Conservation (phyloP, 2,329 filamentous ascomycete species). For the Ascochyta fabae region DNA sequence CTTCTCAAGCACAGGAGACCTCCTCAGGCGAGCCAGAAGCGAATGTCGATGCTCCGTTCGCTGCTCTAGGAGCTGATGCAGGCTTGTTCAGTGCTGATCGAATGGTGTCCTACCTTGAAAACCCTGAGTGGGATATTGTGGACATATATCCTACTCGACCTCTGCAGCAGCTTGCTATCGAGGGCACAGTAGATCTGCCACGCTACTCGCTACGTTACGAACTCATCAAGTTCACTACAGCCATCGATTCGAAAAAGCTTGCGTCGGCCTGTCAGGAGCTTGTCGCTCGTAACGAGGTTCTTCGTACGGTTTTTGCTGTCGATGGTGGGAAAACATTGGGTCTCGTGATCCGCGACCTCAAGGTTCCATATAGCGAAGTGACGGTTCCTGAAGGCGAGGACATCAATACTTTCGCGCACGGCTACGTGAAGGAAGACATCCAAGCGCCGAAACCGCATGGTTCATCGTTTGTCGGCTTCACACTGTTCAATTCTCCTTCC, state of each 20-base stretch:
- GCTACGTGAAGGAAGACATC: slow-evolving; percentile 63
- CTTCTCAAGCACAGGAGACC: slow-evolving; percentile 40
- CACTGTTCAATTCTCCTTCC: slow-evolving; percentile 65
- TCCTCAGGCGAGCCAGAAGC: slow-evolving; percentile 24
- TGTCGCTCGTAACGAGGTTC: slow-evolving; percentile 66
- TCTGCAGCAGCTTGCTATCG: slow-evolving; percentile 65
- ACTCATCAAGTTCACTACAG: slow-evolving; percentile 65
- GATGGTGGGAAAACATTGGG: slow-evolving; percentile 59
- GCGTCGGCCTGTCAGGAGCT: slow-evolving; percentile 61
- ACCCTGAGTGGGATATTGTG: slow-evolving; percentile 58
- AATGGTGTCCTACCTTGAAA: slow-evolving; percentile 60
- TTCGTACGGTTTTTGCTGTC: slow-evolving; percentile 68
- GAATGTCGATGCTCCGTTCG: slow-evolving; percentile 56
- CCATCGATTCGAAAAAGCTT: slow-evolving; percentile 58
- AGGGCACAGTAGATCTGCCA: slow-evolving; percentile 63
- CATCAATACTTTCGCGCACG: slow-evolving; percentile 59
- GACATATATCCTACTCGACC: slow-evolving; percentile 66
- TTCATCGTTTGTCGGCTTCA: slow-evolving; percentile 51
- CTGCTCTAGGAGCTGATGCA: slow-evolving; percentile 55
- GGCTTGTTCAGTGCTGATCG: slow-evolving; percentile 55
- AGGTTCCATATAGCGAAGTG: slow-evolving; percentile 55
- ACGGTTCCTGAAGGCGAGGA: slow-evolving; percentile 53
- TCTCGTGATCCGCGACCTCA: slow-evolving; percentile 64
- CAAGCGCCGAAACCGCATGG: slow-evolving; percentile 63
- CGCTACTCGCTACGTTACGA: slow-evolving; percentile 70